Evolutionary conservation across 352 stramenopile species (phyloP).

Genomic region (Globisporangium viniferum): DNA sequence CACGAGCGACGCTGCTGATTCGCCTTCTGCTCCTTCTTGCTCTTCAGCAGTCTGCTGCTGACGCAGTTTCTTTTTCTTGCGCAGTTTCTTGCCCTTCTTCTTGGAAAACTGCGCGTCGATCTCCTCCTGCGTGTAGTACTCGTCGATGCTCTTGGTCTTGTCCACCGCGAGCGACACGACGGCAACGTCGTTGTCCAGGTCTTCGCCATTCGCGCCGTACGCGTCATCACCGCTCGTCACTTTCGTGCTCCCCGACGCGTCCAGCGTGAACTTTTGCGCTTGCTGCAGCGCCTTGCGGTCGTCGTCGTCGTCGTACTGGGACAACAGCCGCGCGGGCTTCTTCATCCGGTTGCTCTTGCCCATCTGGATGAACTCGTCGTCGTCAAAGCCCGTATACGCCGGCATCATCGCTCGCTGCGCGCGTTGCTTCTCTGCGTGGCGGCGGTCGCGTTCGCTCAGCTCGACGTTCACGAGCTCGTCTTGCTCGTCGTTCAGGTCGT

Average conservation of each 20-base stretch:
- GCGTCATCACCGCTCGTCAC: background rate
- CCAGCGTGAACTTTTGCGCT: slow-evolving; percentile 57
- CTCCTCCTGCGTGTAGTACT: slow-evolving; percentile 87
- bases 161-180: slow-evolving; percentile 66
- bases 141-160: slow-evolving; percentile 43
- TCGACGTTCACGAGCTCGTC: slow-evolving; percentile 87
- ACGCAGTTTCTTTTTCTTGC: slow-evolving; percentile 61
- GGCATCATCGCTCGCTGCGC: slow-evolving; percentile 52
- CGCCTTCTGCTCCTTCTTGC: slow-evolving; percentile 45
- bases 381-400: slow-evolving; percentile 94
- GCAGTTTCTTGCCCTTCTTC: slow-evolving; percentile 76
- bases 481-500: slow-evolving; percentile 76
- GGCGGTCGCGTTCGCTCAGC: slow-evolving; percentile 68
- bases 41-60: slow-evolving; percentile 33
- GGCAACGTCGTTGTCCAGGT: slow-evolving; percentile 32
- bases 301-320: slow-evolving; percentile 89
- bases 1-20: slow-evolving; percentile 36
- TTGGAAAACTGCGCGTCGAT: slow-evolving; percentile 82
- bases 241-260: slow-evolving; percentile 31
- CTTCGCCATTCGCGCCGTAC: slow-evolving; percentile 17
- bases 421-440: slow-evolving; percentile 36
- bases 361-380: slow-evolving; percentile 95
- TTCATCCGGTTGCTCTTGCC: slow-evolving; percentile 27
- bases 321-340: slow-evolving; percentile 50
- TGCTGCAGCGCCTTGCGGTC: slow-evolving; percentile 38